Percentiles rank a stretch among this genome's conserved stretches.
These are phyloP conservation scores for Malus hybrid DNA, from an alignment of 331 rosid genomes.

Conservation along the genomic window DNA sequence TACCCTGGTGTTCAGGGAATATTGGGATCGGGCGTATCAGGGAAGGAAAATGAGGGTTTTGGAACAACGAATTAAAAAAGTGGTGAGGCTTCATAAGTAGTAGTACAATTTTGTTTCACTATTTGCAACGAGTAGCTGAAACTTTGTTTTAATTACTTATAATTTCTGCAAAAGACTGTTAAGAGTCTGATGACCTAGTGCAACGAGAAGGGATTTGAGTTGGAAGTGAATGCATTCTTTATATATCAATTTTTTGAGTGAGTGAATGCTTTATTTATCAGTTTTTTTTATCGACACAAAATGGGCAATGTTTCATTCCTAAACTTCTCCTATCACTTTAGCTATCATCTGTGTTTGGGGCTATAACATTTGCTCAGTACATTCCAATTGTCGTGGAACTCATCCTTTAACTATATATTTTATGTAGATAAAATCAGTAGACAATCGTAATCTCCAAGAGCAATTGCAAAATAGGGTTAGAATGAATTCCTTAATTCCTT, in stretches of 20 bases:
- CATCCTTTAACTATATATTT: neutral
- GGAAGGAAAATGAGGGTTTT: too few relatives aligned
- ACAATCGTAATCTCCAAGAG: conserved; percentile 89
- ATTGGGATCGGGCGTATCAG: too few relatives aligned
- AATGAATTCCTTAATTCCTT: conserved; percentile 4
- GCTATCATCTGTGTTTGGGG: neutral
- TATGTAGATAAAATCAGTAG: conserved; percentile 82
- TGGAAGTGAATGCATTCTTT: neutral
- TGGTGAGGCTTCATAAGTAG: too few relatives aligned
- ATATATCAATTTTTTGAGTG: conserved; percentile 24
- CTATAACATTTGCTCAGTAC: neutral
- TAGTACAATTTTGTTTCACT: too few relatives aligned
- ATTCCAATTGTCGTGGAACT: neutral
- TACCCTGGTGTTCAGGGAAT: too few relatives aligned
- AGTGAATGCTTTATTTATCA: conserved; percentile 17
- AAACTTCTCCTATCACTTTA: neutral
- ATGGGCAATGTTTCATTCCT: neutral
- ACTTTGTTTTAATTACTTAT: too few relatives aligned
- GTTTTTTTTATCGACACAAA: conserved; percentile 11
- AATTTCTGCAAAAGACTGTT: too few relatives aligned
- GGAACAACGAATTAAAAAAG: too few relatives aligned
- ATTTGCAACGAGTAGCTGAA: too few relatives aligned
- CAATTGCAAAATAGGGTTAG: conserved; percentile 82
- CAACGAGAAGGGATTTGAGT: too few relatives aligned
- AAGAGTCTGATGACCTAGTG: neutral